Base-by-base conservation (phyloP, 2,329 filamentous ascomycete species). In the Fusarium sambucinum region DNA sequence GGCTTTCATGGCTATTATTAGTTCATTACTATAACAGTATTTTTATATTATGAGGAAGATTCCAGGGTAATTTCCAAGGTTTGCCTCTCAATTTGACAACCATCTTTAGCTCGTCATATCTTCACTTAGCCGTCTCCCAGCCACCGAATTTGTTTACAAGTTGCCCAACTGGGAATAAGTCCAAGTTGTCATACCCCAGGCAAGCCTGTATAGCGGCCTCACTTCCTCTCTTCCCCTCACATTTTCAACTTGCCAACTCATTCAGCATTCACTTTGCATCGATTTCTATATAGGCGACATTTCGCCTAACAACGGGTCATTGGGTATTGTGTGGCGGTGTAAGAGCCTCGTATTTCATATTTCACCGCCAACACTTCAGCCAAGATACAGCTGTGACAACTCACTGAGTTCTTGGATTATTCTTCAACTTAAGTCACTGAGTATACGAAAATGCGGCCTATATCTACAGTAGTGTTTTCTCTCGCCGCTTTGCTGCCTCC, bases 401-500 rank as follows among this genome's bases (percentile, higher is more conserved):
- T 41, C 19, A 40, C 25, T 44, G 30, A 54, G 37, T 50, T 9
- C 30, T 37, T 16, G 38, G n/a, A 38, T 10, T 38, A 29, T 56
- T 56, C 40, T 25, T 30, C 47, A 25, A 35, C 32, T 25, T 55
- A 35, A 30, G n/a, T 56, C 41, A 30, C 16, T 56, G 41, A 9
- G 12, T 29, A 29, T 42, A 46, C 46, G 33, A 60, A 48, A 69
- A 86, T 86, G 84, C 79, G 76, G 62, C 70, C 78, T 45, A 47
- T 78, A 4, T 74, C 77, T 7, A 64, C 77, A 45, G 76, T 85
- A 10, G 79, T 83, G 12, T 69, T 80, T 10, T 80, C 83, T n/a
- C 73, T 86, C 41, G 78, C 86, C 42, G 75, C 84, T 17, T 78
- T 87, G 25, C 71, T 85, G 44, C 75, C 81, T 6, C 72, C 80